phyloP scores from a whole-genome alignment of 768 basidiomycete genomes.

The Clitopilus hobsonii region DNA sequence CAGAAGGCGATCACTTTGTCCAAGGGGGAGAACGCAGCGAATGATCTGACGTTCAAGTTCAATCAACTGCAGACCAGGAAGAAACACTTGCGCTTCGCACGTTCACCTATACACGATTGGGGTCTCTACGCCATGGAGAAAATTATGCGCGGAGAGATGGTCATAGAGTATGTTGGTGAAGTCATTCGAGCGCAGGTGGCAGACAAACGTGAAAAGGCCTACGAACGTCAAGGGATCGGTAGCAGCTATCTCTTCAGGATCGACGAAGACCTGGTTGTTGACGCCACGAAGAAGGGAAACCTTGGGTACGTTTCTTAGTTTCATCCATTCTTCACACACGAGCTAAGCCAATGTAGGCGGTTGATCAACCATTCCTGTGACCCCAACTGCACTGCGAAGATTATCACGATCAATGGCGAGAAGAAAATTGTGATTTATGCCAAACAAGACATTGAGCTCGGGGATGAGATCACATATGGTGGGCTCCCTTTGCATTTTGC shows the following conservation, averaged over 20 bases:
- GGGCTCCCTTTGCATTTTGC: conserved; percentile 21
- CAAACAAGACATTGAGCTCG: conserved; percentile 91
- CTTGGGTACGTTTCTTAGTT: conserved; percentile 68
- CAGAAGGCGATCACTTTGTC: conserved; percentile 74
- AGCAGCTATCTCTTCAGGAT: conserved; percentile 97
- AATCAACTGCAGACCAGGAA: conserved; percentile 97
- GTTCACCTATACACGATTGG: conserved; percentile 98
- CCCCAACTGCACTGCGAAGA: conserved; percentile 89
- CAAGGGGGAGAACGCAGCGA: conserved; percentile 68
- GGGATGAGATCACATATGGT: conserved; percentile 98
- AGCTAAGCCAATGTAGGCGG: conserved; percentile 48
- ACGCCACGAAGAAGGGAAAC: conserved; percentile 98
- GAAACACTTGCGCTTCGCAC: conserved; percentile 93
- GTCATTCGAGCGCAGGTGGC: conserved; percentile 93
- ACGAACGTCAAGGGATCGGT: conserved; percentile 95
- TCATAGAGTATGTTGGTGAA: conserved; percentile 99
- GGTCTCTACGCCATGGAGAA: conserved; percentile 97
- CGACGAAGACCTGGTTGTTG: conserved; percentile 96
- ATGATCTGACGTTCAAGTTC: conserved; percentile 86
- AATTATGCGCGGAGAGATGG: conserved; percentile 94
- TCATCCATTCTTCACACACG: conserved; percentile 5
- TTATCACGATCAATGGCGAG: conserved; percentile 85
- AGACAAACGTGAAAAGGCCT: conserved; percentile 94
- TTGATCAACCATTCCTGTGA: conserved; percentile 99
- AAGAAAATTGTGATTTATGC: conserved; percentile 99